phyloP scores from a whole-genome alignment of 148 eudicot species.

The Suaeda aralocaspica region DNA sequence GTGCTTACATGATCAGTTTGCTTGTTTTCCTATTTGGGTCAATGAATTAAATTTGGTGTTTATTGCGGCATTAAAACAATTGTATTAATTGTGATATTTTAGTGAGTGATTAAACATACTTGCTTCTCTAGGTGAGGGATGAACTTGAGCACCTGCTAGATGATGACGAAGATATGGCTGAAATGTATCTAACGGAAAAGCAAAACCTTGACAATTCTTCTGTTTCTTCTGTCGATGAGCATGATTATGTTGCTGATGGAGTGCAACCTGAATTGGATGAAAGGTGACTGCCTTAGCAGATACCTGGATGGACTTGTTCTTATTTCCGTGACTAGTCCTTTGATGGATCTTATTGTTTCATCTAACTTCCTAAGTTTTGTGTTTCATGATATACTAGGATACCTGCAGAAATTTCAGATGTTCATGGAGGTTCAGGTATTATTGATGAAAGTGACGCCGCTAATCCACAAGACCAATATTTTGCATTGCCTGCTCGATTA shows the following conservation, averaged over 20 bases:
- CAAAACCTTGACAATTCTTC: slow-evolving; percentile 65
- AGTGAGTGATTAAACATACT: slow-evolving; percentile 13
- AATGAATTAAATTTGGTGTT: neutral
- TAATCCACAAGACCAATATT: slow-evolving; percentile 39
- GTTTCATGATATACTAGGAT: slow-evolving; percentile 35
- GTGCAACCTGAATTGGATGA: slow-evolving; percentile 53
- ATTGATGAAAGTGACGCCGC: slow-evolving; percentile 38
- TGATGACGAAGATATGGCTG: slow-evolving; percentile 98
- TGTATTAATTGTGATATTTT: neutral
- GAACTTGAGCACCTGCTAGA: slow-evolving; percentile 89
- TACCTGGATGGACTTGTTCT: neutral
- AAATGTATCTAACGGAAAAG: slow-evolving; percentile 94
- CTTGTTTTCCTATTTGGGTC: neutral
- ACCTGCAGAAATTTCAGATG: slow-evolving; percentile 52
- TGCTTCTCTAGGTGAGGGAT: slow-evolving; percentile 73
- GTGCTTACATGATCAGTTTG: neutral
- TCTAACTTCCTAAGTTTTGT: neutral
- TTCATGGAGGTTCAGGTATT: slow-evolving; percentile 41
- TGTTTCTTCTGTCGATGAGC: slow-evolving; percentile 50
- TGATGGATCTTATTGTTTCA: neutral
- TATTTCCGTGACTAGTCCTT: neutral
- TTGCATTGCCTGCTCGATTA: slow-evolving; percentile 37
- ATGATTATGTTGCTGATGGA: slow-evolving; percentile 51
- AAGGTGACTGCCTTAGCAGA: slow-evolving; percentile 32
- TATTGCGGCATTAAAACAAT: neutral